Percentiles rank a stretch among this genome's conserved stretches.
These are phyloP conservation scores for Globisporangium heterothallicum DNA, from an alignment of 352 stramenopile genomes.

Conservation along the genomic window DNA sequence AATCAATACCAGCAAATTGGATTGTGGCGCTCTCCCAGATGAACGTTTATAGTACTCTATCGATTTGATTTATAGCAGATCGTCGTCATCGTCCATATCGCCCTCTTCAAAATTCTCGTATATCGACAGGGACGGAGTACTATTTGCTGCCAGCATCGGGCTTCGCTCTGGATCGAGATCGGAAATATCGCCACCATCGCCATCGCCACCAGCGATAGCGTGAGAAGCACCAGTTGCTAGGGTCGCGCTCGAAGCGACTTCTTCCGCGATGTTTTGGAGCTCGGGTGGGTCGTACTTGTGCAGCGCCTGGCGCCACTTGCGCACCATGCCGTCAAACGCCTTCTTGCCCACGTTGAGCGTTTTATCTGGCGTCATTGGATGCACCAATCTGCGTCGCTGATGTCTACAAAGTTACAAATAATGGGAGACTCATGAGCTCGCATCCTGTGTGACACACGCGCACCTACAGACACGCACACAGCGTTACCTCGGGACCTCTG, in stretches of 20 bases:
- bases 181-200: constrained; percentile 17
- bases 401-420: constrained; percentile 19
- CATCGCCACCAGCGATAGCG: neutral
- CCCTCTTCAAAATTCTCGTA: constrained; percentile 67
- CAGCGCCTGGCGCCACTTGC: constrained; percentile 73
- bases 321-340: constrained; percentile 72
- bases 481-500: constrained; percentile 48
- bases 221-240: neutral
- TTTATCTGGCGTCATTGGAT: constrained; percentile 83
- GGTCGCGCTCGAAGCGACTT: neutral
- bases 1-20: too few relatives aligned
- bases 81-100: constrained; percentile 47
- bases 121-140: constrained; percentile 33
- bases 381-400: constrained; percentile 33
- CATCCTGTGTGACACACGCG: too few relatives aligned
- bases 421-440: too few relatives aligned
- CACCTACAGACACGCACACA: neutral
- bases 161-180: constrained; percentile 19
- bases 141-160: neutral
- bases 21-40: too few relatives aligned
- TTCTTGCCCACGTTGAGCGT: constrained; percentile 73
- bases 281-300: constrained; percentile 79
- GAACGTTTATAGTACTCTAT: too few relatives aligned
- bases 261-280: constrained; percentile 24
- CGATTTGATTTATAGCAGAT: constrained; percentile 48